Evolutionary conservation across 495 filamentous ascomycete species (phyloP).

Genomic region (Xylaria scruposa): DNA sequence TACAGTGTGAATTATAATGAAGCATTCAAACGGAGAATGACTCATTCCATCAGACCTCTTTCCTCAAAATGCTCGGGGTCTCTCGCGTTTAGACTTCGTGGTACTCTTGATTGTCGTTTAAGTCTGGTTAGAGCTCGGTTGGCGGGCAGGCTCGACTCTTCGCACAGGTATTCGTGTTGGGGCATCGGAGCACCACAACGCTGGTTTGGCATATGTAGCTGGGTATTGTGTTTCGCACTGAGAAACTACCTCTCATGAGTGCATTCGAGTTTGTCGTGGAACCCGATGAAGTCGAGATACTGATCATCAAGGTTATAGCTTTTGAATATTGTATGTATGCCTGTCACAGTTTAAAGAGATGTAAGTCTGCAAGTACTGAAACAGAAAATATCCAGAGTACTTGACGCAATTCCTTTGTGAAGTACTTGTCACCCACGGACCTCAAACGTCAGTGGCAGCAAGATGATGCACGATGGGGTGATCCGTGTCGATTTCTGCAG

Average conservation of each 20-base stretch:
- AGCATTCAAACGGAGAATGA: neutral
- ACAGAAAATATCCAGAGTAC: no score
- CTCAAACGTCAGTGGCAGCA: constrained; percentile 2
- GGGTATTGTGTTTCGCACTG: no score
- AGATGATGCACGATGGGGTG: neutral
- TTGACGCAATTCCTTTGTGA: no score
- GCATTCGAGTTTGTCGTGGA: no score
- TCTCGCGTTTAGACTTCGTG: neutral
- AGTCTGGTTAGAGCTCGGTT: neutral
- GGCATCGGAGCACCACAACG: neutral
- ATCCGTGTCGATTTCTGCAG: neutral
- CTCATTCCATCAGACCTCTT: neutral
- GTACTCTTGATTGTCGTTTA: neutral
- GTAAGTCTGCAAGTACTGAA: no score
- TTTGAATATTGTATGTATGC: no score
- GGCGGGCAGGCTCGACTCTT: constrained; percentile 2
- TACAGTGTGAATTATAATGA: neutral
- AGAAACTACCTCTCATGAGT: no score
- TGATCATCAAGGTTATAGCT: no score
- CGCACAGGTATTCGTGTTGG: neutral
- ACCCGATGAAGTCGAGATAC: no score
- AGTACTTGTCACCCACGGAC: neutral
- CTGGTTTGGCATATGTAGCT: neutral
- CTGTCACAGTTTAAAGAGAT: no score
- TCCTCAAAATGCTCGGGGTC: neutral